Evolutionary conservation across 2,329 filamentous ascomycete species (phyloP).

Genomic region (Dactylonectria estremocensis): DNA sequence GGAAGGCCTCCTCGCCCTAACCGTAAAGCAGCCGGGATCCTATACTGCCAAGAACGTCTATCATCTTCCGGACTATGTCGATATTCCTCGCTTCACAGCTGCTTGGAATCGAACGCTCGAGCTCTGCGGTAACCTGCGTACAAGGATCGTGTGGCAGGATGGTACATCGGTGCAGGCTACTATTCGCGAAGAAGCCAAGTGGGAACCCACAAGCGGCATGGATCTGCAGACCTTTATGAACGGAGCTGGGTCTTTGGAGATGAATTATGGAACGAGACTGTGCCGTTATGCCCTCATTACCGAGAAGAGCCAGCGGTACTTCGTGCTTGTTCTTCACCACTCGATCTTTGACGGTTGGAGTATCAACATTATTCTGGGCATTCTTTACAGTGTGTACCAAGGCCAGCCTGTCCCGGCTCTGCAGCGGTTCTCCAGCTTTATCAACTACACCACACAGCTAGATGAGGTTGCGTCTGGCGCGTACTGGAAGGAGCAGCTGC

Average conservation of each 20-base stretch:
- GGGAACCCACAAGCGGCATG: conserved; percentile 10
- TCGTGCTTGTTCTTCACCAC: conserved; percentile 15
- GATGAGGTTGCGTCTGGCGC: neutral
- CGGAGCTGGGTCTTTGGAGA: conserved; percentile 3
- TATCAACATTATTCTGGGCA: conserved; percentile 3
- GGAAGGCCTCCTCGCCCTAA: conserved; percentile 20
- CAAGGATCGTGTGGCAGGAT: neutral
- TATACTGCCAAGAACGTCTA: conserved; percentile 21
- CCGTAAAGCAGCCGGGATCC: conserved; percentile 14
- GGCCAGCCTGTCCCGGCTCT: neutral
- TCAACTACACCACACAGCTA: conserved; percentile 15
- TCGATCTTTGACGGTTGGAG: conserved; percentile 20
- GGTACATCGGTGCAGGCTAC: neutral
- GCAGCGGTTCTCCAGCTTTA: conserved; percentile 13
- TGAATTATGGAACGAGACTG: conserved; percentile 15
- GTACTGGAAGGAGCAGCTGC: conserved; percentile 11
- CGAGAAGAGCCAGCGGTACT: neutral
- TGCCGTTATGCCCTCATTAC: conserved; percentile 1
- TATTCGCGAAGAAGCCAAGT: neutral
- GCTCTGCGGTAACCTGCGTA: conserved; percentile 5
- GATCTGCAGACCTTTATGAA: conserved; percentile 7
- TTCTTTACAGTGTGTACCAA: conserved; percentile 12
- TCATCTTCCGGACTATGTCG: neutral
- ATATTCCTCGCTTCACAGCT: neutral
- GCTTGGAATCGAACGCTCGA: conserved; percentile 9